Evolutionary conservation across 164 flowering plant species (phyloP).

Genomic region (Magnolia kwangsiensis): DNA sequence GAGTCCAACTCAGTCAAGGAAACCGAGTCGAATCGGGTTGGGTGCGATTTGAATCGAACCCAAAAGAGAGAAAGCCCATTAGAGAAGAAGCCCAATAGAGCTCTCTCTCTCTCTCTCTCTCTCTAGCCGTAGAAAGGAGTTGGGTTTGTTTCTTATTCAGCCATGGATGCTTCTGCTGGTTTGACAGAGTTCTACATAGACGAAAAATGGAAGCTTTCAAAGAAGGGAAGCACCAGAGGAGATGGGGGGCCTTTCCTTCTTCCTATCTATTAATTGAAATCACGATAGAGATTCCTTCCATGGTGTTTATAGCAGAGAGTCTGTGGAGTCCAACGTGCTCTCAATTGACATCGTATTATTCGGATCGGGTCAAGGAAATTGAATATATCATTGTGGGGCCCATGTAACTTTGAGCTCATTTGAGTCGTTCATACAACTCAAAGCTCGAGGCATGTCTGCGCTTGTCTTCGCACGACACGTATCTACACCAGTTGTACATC

Average conservation of each 20-base stretch:
- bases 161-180: slow-evolving; percentile 1
- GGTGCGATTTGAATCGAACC: too few relatives aligned
- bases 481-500: too few relatives aligned
- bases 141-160: neutral
- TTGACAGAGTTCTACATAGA: slow-evolving; percentile 28
- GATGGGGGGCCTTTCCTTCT: slow-evolving; percentile 6
- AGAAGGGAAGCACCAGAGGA: slow-evolving; percentile 20
- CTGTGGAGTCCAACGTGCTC: too few relatives aligned
- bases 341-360: neutral
- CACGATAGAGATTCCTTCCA: neutral
- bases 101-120: too few relatives aligned
- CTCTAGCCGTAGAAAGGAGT: neutral
- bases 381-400: too few relatives aligned
- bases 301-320: neutral
- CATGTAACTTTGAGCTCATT: too few relatives aligned
- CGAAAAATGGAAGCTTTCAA: slow-evolving; percentile 40
- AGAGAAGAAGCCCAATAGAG: neutral
- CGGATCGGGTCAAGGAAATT: too few relatives aligned
- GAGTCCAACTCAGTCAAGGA: too few relatives aligned
- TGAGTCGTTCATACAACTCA: too few relatives aligned
- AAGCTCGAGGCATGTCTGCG: too few relatives aligned
- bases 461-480: too few relatives aligned
- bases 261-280: neutral
- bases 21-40: too few relatives aligned
- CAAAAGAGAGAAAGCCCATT: neutral